phyloP scores from a whole-genome alignment of 768 basidiomycete genomes.

The Lyophyllum atratum region DNA sequence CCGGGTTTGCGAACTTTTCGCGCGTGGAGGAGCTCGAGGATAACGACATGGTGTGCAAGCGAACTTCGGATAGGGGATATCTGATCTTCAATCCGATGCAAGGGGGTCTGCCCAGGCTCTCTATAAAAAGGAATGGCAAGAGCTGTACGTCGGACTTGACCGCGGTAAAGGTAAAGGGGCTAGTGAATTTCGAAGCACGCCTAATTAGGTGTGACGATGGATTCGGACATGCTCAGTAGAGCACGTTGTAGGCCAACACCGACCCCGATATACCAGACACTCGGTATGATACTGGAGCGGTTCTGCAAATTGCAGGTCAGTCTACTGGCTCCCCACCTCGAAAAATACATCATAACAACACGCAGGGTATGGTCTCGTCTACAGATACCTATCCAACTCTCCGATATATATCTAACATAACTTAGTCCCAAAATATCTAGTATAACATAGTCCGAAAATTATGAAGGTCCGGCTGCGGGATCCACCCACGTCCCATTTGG shows the following conservation, averaged over 20 bases:
- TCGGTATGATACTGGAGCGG: too few relatives aligned
- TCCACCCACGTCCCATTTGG: constrained; percentile 84
- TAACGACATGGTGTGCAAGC: constrained; percentile 8
- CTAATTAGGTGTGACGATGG: neutral
- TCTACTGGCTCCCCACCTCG: too few relatives aligned
- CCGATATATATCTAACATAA: neutral
- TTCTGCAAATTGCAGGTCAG: too few relatives aligned
- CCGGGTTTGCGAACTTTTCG: constrained; percentile 14
- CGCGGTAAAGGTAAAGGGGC: constrained; percentile 4
- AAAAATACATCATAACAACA: too few relatives aligned
- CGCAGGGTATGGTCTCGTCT: neutral
- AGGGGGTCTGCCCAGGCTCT: neutral
- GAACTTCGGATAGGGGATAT: constrained; percentile 1
- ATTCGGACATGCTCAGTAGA: neutral
- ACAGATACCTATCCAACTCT: neutral
- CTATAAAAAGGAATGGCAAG: neutral
- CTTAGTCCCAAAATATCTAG: too few relatives aligned
- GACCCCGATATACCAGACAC: too few relatives aligned
- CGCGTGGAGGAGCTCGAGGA: constrained; percentile 6
- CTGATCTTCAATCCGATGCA: neutral
- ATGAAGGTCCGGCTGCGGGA: constrained; percentile 69
- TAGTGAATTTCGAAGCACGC: neutral
- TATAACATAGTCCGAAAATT: constrained; percentile 3
- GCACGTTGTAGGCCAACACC: too few relatives aligned
- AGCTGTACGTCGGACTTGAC: constrained; percentile 4